Conservation (phyloP, 202 grass and related monocot species). For the Cymbopogon flexuosus region DNA sequence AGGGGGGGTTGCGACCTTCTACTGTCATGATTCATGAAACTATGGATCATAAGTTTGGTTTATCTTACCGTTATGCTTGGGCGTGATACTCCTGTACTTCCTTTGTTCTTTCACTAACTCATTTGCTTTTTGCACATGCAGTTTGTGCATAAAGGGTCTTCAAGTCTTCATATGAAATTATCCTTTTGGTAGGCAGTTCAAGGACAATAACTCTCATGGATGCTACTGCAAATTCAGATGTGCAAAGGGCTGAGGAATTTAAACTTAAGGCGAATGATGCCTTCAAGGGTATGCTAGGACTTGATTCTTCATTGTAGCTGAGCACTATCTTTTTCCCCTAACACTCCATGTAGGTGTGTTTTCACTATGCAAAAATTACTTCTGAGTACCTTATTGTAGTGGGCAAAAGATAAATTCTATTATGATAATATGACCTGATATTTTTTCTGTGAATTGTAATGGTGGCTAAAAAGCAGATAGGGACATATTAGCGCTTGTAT, state of each 20-base stretch:
- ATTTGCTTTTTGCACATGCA: background rate
- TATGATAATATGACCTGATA: background rate
- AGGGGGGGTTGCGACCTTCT: background rate
- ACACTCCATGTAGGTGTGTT: background rate
- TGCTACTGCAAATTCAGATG: conserved; percentile 45
- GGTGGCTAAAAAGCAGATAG: background rate
- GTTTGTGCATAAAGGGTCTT: background rate
- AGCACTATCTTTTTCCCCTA: background rate
- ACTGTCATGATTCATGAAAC: background rate
- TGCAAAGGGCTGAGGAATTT: conserved; percentile 65
- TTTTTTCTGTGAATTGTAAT: background rate
- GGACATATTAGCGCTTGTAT: background rate
- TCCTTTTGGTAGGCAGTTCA: background rate
- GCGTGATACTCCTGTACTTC: background rate
- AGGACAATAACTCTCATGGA: conserved; percentile 27
- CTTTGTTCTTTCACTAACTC: background rate
- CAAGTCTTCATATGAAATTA: conserved; percentile 3
- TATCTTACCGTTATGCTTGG: background rate
- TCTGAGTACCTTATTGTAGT: background rate
- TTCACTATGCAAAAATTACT: background rate
- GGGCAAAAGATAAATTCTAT: background rate
- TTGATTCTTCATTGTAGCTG: background rate
- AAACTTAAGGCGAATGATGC: conserved; percentile 74
- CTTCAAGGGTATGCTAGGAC: conserved; percentile 60
- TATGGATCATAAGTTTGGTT: background rate